Conservation (phyloP, 1,284 basidiomycete species). For the Fomitopsis schrenkii region DNA sequence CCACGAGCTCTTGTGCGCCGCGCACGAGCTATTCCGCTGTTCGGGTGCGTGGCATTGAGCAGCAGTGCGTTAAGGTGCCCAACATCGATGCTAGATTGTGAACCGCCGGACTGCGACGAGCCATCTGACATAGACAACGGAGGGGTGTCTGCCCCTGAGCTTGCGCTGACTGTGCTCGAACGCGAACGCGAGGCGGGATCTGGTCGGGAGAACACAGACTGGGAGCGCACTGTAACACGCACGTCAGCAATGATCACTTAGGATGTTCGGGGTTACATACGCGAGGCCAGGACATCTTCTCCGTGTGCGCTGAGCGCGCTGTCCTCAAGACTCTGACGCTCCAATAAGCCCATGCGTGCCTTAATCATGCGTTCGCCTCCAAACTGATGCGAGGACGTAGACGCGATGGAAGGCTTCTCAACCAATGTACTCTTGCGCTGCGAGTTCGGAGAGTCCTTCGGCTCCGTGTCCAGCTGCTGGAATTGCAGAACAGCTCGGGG, state of each 20-base stretch:
- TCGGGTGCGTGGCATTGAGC: constrained; percentile 37
- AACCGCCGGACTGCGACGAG: constrained; percentile 62
- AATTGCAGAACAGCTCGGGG: constrained; percentile 24
- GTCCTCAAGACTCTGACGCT: constrained; percentile 66
- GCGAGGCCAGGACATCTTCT: constrained; percentile 50
- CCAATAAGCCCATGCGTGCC: constrained; percentile 54
- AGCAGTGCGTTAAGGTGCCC: constrained; percentile 53
- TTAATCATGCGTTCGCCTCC: constrained; percentile 65
- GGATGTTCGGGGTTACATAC: constrained; percentile 36
- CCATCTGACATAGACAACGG: constrained; percentile 62
- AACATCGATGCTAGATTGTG: constrained; percentile 72
- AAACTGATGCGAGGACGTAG: constrained; percentile 56
- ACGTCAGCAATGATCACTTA: constrained; percentile 10
- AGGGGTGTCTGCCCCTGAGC: constrained; percentile 67
- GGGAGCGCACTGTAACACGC: constrained; percentile 34
- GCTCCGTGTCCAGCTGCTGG: constrained; percentile 20
- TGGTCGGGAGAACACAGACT: constrained; percentile 57
- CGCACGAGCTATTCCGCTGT: constrained; percentile 31
- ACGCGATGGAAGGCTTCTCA: constrained; percentile 59
- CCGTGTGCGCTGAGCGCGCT: constrained; percentile 58
- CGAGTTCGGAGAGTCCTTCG: constrained; percentile 31
- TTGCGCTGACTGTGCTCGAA: constrained; percentile 61
- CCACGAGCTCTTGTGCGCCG: constrained; percentile 46
- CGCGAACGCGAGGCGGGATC: constrained; percentile 49
- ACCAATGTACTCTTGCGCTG: constrained; percentile 42